Conservation (phyloP, 2,329 filamentous ascomycete species). For the Teratosphaeria nubilosa region DNA sequence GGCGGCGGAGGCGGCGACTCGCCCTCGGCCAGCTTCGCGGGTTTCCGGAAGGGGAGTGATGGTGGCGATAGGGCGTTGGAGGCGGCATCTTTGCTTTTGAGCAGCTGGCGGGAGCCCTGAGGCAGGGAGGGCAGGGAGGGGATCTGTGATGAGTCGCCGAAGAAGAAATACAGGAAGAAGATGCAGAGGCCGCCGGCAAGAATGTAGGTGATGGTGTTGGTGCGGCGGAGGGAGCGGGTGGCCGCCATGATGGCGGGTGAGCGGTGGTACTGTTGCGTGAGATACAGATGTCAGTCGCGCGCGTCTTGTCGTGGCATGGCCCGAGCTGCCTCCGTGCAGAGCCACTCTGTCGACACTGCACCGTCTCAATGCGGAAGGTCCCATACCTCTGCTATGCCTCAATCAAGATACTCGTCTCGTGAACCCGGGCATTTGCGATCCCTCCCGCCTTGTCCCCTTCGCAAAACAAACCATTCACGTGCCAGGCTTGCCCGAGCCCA, state of each 20-base stretch:
- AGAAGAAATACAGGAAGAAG: slow-evolving; percentile 41
- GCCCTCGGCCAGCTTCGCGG: slow-evolving; percentile 43
- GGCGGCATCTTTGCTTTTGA: slow-evolving; percentile 45
- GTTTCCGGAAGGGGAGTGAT: slow-evolving; percentile 63
- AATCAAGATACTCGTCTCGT: not conserved
- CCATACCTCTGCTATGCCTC: not conserved
- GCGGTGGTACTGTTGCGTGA: not conserved
- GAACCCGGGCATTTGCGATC: not conserved
- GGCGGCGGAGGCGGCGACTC: slow-evolving; percentile 59
- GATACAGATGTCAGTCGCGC: not conserved
- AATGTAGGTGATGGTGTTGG: slow-evolving; percentile 64
- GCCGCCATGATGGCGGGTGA: slow-evolving; percentile 40
- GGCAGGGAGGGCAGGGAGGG: slow-evolving; percentile 41
- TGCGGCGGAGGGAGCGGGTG: slow-evolving; percentile 56
- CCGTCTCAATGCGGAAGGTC: not conserved
- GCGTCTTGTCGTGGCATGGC: not conserved
- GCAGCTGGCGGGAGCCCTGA: slow-evolving; percentile 34
- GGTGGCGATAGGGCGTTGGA: slow-evolving; percentile 63
- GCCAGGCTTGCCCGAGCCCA: not conserved
- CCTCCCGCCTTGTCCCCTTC: not conserved
- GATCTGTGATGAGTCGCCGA: slow-evolving; percentile 50
- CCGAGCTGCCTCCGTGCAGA: not conserved
- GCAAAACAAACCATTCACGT: not conserved
- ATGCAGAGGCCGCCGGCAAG: slow-evolving; percentile 64
- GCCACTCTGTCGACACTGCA: not conserved